Conservation (phyloP, 2,329 filamentous ascomycete species). For the Colletotrichum sp. region DNA sequence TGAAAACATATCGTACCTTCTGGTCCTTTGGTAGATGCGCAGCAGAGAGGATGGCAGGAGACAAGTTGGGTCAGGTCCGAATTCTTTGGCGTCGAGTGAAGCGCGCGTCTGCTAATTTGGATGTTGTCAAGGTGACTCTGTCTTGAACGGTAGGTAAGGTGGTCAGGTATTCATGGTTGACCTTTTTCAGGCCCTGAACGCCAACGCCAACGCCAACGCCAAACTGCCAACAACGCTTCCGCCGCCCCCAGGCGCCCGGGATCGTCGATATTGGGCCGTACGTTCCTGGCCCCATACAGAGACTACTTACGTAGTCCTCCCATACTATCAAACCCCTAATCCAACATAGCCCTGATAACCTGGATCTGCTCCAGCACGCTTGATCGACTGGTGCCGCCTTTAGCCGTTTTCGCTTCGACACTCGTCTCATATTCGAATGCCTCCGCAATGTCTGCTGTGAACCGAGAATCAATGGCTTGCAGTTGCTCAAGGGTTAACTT, state of each 20-base stretch:
- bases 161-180: too few species aligned
- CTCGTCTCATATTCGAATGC: constrained; percentile 75
- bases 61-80: not conserved
- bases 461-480: constrained; percentile 68
- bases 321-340: constrained; percentile 23
- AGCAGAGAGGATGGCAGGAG: not conserved
- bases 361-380: constrained; percentile 67
- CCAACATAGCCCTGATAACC: constrained; percentile 39
- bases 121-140: too few species aligned
- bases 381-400: constrained; percentile 73
- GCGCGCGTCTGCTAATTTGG: not conserved
- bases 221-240: too few species aligned
- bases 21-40: not conserved
- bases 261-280: too few species aligned
- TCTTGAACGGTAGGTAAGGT: too few species aligned
- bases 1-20: not conserved
- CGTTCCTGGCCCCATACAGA: too few species aligned
- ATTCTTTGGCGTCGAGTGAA: not conserved
- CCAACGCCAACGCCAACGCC: too few species aligned
- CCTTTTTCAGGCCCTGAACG: too few species aligned
- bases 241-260: too few species aligned
- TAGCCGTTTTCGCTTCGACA: constrained; percentile 66
- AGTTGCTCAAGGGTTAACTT: constrained; percentile 70
- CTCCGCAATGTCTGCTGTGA: constrained; percentile 68
- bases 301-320: too few species aligned